Base-by-base conservation (phyloP, 164 flowering plant species). In the Kingdonia uniflora region DNA sequence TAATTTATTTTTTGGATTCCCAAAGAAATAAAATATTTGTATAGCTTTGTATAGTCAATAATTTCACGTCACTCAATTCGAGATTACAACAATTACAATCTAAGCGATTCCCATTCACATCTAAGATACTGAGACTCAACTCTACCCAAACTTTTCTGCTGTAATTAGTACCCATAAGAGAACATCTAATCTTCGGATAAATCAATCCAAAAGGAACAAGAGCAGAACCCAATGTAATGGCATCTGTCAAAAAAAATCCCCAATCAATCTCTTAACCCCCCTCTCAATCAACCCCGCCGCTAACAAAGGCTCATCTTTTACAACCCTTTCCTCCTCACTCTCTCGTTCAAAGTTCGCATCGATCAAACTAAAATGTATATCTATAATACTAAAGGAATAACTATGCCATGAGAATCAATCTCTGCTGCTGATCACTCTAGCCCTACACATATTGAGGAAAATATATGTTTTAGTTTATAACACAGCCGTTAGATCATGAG, bases 181-280 rank as follows among this genome's bases (percentile, higher is more conserved):
- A 61, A 56, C 71, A 22, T 33, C 77, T 95, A 70, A 92, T 82
- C n/a, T 56, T 61, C 0, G 96, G 95, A 68, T 82, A 86, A 53
- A 88, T 82, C 67, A n/a, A n/a, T n/a, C n/a, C n/a, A n/a, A n/a
- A n/a, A n/a, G n/a, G n/a, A n/a, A n/a, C n/a, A n/a, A n/a, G n/a
- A n/a, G n/a, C n/a, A n/a, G n/a, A n/a, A n/a, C n/a, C n/a, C n/a
- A n/a, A n/a, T n/a, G n/a, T n/a, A 92, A 92, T 71, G 0, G 81
- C 71, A 56, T 82, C 79, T 6, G 75, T 76, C 0, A 89, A 82
- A 55, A 75, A 76, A 68, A 69, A 73, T 0, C 97, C 97, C 95
- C 96, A 92, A 38, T 87, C 55, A 88, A 64, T 23, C 60, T 66
- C 75, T 49, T 75, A 64, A 82, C 67, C 37, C 74, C 84, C 29